Evolutionary conservation across 495 filamentous ascomycete species (phyloP), one percentile per base, ranked within the genome.

Genomic region (Tricharina praecox): DNA sequence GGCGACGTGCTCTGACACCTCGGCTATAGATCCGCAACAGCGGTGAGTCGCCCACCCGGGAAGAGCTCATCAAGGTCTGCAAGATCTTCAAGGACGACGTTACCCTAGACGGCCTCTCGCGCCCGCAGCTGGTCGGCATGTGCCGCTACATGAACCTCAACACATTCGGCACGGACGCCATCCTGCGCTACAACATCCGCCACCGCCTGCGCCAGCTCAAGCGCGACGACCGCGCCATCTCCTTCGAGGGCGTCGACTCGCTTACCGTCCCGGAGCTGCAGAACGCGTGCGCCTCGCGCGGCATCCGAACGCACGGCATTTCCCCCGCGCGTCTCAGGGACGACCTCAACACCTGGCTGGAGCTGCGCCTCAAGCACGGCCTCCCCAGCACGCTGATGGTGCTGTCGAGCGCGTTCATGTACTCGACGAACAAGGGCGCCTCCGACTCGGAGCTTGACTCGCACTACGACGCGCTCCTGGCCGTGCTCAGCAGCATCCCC

Each of bases 151-250:
- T 99, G 78, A 96, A 95, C 65, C 71, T 99, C 34, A 92, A 85
- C 67, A 84, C 83, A 3, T 93, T 99, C 60, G 90, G 90, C 50
- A 93, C 92, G 16, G 90, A 99, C 63, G 78, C 80, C 57, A 86
- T 96, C 76, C 78, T 99, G 34, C 81, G 90, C n/a, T 99, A 96
- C 67, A 86, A 90, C 59, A 79, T 99, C 58, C 85, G 90, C 16
- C 85, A 94, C 68, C 79, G 87, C 42, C 96, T 99, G 92, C 79
- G 88, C 42, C 90, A 99, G 63, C 96, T 96, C 70, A 99, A 99
- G 75, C 75, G 85, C 35, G 90, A 99, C 55, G 90, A 99, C 66
- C 78, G 78, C 32, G 90, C 88, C 21, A 99, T 99, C 60, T 81
- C 76, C 61, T 93, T 79, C 62, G 90, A 99, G 66, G 90, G 92